Percentiles rank a stretch among this genome's conserved stretches.
Evolutionary conservation across 345 rosid genomes (phyloP).

Genomic region (Linum trigynum): DNA sequence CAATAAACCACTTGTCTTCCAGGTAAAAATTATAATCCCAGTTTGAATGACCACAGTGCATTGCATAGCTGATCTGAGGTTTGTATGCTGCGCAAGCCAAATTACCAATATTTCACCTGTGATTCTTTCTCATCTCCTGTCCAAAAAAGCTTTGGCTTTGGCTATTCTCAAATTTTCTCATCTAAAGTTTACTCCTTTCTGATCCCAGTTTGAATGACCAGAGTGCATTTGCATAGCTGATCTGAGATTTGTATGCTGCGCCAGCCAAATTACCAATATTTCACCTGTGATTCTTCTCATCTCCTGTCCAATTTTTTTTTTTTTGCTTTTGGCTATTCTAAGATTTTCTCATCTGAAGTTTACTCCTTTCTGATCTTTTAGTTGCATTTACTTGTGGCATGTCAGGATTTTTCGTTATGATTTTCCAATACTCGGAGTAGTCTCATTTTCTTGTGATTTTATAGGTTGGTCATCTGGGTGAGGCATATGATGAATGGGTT

Average conservation of each 20-base stretch:
- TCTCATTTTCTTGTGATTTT: not conserved
- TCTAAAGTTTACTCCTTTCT: not conserved
- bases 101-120: too few relatives aligned
- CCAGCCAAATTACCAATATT: not conserved
- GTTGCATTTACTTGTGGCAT: not conserved
- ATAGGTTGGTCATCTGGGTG: slow-evolving; percentile 98
- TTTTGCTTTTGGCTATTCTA: not conserved
- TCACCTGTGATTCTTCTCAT: too few relatives aligned
- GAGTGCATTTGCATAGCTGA: not conserved
- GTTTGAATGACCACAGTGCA: not conserved
- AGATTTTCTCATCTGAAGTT: not conserved
- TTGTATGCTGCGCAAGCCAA: not conserved
- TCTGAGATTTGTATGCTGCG: not conserved
- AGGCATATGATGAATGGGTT: slow-evolving; percentile 90
- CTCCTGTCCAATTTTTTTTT: not conserved
- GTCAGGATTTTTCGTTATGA: not conserved
- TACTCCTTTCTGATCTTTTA: not conserved
- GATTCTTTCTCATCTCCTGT: too few relatives aligned
- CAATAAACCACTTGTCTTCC: slow-evolving; percentile 4
- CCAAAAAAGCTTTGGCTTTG: not conserved
- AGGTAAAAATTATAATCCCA: not conserved
- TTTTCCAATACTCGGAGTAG: not conserved
- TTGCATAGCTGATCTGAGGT: not conserved
- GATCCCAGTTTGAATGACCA: not conserved
- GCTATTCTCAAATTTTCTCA: not conserved